Conservation (phyloP, 768 basidiomycete species). For the Lyophyllum atratum region DNA sequence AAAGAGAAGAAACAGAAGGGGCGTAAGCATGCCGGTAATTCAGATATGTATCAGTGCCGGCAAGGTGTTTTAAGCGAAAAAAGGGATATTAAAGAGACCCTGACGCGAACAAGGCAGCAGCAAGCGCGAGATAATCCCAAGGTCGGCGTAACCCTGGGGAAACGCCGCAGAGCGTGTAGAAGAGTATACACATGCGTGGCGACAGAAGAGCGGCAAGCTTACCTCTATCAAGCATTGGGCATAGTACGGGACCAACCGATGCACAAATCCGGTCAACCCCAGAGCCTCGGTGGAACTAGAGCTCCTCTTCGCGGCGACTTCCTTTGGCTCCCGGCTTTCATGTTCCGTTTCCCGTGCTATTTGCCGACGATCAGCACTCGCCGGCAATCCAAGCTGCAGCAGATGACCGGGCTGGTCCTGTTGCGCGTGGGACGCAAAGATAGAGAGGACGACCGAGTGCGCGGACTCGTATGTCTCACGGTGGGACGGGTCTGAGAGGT, state of each 20-base stretch:
- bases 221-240: slow-evolving; percentile 71
- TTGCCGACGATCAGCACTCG: background rate
- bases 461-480: slow-evolving; percentile 86
- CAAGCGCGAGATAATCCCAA: background rate
- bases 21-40: slow-evolving; percentile 11
- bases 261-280: slow-evolving; percentile 42
- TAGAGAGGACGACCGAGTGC: slow-evolving; percentile 79
- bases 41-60: slow-evolving; percentile 4
- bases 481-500: slow-evolving; percentile 57
- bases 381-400: slow-evolving; percentile 1
- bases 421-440: slow-evolving; percentile 65
- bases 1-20: slow-evolving; percentile 5
- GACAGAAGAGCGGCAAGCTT: slow-evolving; percentile 15
- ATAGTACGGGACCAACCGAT: slow-evolving; percentile 75
- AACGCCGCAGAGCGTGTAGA: background rate
- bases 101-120: slow-evolving; percentile 2
- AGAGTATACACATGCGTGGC: background rate
- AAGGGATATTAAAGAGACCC: background rate
- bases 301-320: background rate
- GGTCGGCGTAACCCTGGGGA: too few species aligned
- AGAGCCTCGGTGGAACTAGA: slow-evolving; percentile 11
- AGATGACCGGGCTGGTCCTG: slow-evolving; percentile 23
- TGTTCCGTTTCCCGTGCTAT: slow-evolving; percentile 5
- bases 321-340: slow-evolving; percentile 1
- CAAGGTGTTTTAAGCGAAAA: background rate